Evolutionary conservation across 2,329 filamentous ascomycete genomes (phyloP), one percentile per base, ranked within the genome.

Genomic region (Diatrype stigma): DNA sequence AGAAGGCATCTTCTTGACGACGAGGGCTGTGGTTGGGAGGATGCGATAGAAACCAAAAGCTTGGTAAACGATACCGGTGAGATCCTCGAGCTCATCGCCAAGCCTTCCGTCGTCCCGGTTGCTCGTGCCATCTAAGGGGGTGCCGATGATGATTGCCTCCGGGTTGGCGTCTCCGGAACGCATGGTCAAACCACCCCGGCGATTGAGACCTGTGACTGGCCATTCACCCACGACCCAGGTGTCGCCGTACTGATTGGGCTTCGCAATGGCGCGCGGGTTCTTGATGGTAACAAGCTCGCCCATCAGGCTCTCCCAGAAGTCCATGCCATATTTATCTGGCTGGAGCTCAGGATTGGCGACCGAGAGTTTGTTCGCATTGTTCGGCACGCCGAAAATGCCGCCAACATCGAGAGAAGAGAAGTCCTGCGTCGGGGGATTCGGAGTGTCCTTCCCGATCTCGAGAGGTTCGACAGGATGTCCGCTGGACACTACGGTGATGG

Each of bases 251-350:
- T 67, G 71, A 63, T 84, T 89, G 2, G 86, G 81, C 50, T 79
- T 80, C 47, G 76, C 74, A 44, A 88, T 67, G 42, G 80, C 82
- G 12, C 71, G 75, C 1, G 82, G 79, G 44, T 69, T 74, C 57
- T 74, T 74, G 45, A 89, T 70, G 0, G 81, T 87, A 14, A 90
- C 85, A 7, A 88, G 72, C 67, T 89, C 84, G 26, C 85, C 86
- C 49, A 73, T 74, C 51, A 89, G 68, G 55, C 79, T 84, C 74
- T 89, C 83, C 86, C 86, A 89, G 63, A 89, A 90, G 65, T 89
- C 86, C 28, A 89, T 71, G 2, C 86, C 86, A 60, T 84, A 89
- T 40, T 72, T 68, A 21, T 70, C 69, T 2, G 85, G 85, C 53
- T 85, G 66, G 37, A 89, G 74, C 14, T 71, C 70, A 0, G 85